phyloP scores from a whole-genome alignment of 2,329 filamentous ascomycete species.

The Phyllosticta paracitricarpa region DNA sequence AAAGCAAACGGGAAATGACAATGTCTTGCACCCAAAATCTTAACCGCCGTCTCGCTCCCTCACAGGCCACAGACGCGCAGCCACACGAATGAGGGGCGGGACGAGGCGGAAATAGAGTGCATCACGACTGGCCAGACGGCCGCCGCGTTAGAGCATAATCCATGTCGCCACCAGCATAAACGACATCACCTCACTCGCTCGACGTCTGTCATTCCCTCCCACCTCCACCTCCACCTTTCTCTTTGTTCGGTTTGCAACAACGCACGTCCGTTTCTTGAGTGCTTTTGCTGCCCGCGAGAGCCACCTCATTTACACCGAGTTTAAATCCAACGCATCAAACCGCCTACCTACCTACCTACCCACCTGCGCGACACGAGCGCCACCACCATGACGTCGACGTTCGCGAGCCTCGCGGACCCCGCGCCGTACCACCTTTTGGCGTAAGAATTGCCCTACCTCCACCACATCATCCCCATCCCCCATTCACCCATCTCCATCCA shows the following conservation, averaged over 20 bases:
- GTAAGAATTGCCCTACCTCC: conserved; percentile 33
- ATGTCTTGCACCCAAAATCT: not conserved
- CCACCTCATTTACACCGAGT: no score
- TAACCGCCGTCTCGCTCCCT: not conserved
- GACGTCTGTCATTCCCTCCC: not conserved
- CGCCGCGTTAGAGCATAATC: not conserved
- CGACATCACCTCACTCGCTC: conserved; percentile 5
- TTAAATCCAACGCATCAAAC: not conserved
- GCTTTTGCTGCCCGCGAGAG: no score
- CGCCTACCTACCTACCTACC: no score
- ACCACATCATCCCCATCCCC: conserved; percentile 13
- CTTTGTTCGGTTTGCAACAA: no score
- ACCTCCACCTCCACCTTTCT: no score
- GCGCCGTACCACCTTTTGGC: conserved; percentile 69
- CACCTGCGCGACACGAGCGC: not conserved
- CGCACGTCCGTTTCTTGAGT: no score
- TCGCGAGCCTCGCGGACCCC: conserved; percentile 43
- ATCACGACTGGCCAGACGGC: not conserved
- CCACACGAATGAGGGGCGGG: not conserved
- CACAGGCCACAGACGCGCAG: not conserved
- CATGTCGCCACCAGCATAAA: not conserved
- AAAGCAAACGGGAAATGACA: no score
- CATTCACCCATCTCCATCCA: not conserved
- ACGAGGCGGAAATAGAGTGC: not conserved
- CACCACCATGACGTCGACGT: conserved; percentile 29